phyloP scores from a whole-genome alignment of 805 yeast genomes.

The Zygoascus flipseniorum region DNA sequence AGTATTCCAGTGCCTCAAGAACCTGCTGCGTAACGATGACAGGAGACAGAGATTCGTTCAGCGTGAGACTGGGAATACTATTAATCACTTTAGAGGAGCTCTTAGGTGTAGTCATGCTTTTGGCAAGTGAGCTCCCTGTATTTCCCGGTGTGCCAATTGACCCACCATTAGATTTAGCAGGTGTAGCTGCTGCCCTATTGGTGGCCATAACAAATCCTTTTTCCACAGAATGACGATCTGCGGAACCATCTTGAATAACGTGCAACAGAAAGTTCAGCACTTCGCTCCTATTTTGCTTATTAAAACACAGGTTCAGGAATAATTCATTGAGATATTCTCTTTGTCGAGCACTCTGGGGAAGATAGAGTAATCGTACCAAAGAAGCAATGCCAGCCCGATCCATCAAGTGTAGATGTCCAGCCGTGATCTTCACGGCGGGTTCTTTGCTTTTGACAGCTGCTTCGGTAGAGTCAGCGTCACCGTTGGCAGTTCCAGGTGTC shows the following conservation, averaged over 20 bases:
- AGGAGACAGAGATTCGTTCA: slow-evolving; percentile 47
- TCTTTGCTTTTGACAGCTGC: not conserved
- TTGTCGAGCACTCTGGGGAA: slow-evolving; percentile 53
- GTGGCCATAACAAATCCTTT: slow-evolving; percentile 51
- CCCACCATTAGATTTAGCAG: not conserved
- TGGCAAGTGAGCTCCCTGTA: slow-evolving; percentile 2
- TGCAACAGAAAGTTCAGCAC: slow-evolving; percentile 58
- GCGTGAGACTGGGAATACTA: slow-evolving; percentile 3
- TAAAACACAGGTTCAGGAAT: slow-evolving; percentile 58
- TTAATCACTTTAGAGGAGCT: not conserved
- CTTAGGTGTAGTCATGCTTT: slow-evolving; percentile 16
- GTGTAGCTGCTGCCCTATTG: slow-evolving; percentile 32
- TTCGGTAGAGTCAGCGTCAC: not conserved
- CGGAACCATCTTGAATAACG: slow-evolving; percentile 68
- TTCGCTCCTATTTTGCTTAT: slow-evolving; percentile 71
- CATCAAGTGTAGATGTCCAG: slow-evolving; percentile 37
- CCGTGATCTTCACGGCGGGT: not conserved
- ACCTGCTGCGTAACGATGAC: slow-evolving; percentile 67
- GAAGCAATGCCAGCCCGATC: slow-evolving; percentile 74
- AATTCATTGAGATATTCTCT: slow-evolving; percentile 59
- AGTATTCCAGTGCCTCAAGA: slow-evolving; percentile 62
- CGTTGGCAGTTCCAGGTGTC: not conserved
- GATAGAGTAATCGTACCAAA: slow-evolving; percentile 57
- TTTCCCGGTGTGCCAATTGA: slow-evolving; percentile 4
- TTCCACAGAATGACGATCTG: slow-evolving; percentile 52